These are phyloP conservation scores for Talaromyces sp. DNA, from an alignment of 2,329 filamentous ascomycete genomes.

Conservation along the genomic window DNA sequence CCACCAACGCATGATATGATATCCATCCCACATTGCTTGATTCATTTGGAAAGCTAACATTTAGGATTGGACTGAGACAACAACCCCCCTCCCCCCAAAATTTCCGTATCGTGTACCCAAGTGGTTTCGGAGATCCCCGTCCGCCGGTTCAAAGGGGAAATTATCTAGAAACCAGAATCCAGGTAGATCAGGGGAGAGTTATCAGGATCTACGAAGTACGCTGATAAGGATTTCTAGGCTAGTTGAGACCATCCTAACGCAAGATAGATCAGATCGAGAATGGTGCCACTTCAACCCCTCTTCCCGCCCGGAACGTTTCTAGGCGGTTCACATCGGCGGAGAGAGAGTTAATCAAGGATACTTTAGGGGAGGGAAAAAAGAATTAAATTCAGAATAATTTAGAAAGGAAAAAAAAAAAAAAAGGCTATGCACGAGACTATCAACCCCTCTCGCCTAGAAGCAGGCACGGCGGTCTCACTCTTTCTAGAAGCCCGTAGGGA, in stretches of 20 bases:
- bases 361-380: background rate
- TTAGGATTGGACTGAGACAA: background rate
- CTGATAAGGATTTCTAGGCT: background rate
- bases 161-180: background rate
- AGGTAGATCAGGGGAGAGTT: slow-evolving; percentile 5
- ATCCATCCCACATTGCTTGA: slow-evolving; percentile 20
- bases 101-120: background rate
- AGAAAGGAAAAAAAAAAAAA: background rate
- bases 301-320: slow-evolving; percentile 15
- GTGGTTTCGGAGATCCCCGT: slow-evolving; percentile 6
- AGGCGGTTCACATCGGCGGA: slow-evolving; percentile 25
- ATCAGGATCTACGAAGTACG: background rate
- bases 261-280: slow-evolving; percentile 10
- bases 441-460: slow-evolving; percentile 19
- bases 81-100: no score
- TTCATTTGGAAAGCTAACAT: background rate
- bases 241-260: background rate
- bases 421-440: slow-evolving; percentile 15
- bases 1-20: slow-evolving; percentile 18
- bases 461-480: slow-evolving; percentile 17
- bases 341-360: background rate
- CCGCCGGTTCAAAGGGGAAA: background rate
- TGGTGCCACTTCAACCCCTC: slow-evolving; percentile 10
- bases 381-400: background rate
- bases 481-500: slow-evolving; percentile 26